phyloP scores from a whole-genome alignment of 2,329 filamentous ascomycete genomes.

The Trichoderma endophyticum region DNA sequence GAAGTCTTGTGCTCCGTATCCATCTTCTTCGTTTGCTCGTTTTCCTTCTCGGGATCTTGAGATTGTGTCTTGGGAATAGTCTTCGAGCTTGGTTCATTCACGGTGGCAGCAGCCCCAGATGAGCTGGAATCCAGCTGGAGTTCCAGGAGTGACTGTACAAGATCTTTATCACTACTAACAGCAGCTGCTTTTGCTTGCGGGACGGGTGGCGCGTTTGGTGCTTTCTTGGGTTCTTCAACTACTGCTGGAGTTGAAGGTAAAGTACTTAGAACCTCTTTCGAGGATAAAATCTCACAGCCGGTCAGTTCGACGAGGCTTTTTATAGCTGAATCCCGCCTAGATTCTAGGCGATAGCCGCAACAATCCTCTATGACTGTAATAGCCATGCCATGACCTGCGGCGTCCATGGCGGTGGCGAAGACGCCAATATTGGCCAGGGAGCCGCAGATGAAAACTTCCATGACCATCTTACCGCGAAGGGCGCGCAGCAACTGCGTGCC shows the following conservation, averaged over 20 bases:
- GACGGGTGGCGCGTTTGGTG: conserved; percentile 9
- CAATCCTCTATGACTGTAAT: conserved; percentile 88
- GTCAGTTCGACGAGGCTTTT: conserved; percentile 69
- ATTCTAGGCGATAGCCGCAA: conserved; percentile 71
- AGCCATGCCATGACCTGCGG: conserved; percentile 80
- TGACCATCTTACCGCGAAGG: conserved; percentile 83
- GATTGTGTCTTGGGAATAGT: neutral
- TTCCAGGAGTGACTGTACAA: conserved; percentile 32
- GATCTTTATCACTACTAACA: conserved; percentile 21
- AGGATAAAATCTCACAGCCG: conserved; percentile 64
- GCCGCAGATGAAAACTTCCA: conserved; percentile 85
- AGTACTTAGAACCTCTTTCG: conserved; percentile 52
- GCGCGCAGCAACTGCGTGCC: conserved; percentile 68
- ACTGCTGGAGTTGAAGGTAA: conserved; percentile 23
- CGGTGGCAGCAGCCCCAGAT: conserved; percentile 21
- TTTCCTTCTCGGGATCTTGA: neutral
- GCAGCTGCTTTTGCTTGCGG: neutral
- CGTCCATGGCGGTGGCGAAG: conserved; percentile 87
- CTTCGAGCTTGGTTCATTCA: neutral
- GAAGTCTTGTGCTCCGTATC: conserved; percentile 23
- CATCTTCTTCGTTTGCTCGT: conserved; percentile 13
- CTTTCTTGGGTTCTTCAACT: neutral
- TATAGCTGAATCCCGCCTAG: conserved; percentile 68
- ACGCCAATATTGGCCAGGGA: conserved; percentile 84
- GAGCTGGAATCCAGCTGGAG: conserved; percentile 31